These are phyloP conservation scores for Diophrys appendiculata DNA, from an alignment of 73 alveolate genomes.

Conservation along the genomic window DNA sequence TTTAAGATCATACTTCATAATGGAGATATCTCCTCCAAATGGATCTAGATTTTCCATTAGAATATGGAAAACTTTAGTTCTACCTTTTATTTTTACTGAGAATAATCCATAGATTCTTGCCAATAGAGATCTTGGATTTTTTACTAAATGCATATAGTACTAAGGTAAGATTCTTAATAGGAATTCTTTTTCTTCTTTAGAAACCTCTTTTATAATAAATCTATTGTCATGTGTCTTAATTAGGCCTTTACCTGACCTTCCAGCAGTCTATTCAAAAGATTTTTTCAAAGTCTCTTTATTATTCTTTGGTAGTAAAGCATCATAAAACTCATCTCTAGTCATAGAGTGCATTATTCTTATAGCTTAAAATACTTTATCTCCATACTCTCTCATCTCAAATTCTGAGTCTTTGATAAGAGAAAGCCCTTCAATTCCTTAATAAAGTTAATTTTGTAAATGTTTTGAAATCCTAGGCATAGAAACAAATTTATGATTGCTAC, in stretches of 20 bases:
- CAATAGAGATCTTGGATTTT: background rate
- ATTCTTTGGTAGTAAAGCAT: constrained; percentile 7
- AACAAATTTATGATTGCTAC: background rate
- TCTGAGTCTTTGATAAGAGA: background rate
- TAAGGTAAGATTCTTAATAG: background rate
- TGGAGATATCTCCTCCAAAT: background rate
- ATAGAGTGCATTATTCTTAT: constrained; percentile 30
- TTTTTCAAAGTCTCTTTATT: background rate
- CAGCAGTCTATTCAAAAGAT: background rate
- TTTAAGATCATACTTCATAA: constrained; percentile 47
- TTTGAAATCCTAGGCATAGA: background rate
- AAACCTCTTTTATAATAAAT: constrained; percentile 8
- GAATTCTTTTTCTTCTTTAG: constrained; percentile 10
- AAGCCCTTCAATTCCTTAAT: background rate
- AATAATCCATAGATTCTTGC: constrained; percentile 11
- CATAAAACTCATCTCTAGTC: constrained; percentile 36
- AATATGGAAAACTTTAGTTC: background rate
- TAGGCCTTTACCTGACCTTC: constrained; percentile 3
- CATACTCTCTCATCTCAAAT: constrained; percentile 38
- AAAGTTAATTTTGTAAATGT: background rate
- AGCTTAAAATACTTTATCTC: constrained; percentile 29
- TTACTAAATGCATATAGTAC: background rate
- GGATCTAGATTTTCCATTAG: constrained; percentile 7
- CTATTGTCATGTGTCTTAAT: constrained; percentile 3
- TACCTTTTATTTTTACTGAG: constrained; percentile 5